phyloP scores from a whole-genome alignment of 345 rosid genomes.

The Jatropha curcas region DNA sequence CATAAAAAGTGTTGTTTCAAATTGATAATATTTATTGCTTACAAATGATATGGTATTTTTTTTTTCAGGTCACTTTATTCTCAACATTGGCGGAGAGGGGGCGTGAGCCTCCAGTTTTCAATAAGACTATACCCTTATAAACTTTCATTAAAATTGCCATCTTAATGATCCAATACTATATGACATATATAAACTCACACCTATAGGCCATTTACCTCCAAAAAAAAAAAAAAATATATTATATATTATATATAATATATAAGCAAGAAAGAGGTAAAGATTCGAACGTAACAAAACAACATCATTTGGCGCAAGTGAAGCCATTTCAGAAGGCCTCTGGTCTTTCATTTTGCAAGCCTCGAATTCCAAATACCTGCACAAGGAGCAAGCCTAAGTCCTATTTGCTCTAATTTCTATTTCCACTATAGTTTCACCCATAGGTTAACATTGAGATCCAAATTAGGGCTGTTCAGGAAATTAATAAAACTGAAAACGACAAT shows the following conservation, averaged over 20 bases:
- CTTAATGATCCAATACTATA: not conserved
- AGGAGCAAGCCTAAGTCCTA: slow-evolving; percentile 9
- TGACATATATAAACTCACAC: not conserved
- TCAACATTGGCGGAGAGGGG: too few relatives aligned
- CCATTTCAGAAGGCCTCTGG: slow-evolving; percentile 76
- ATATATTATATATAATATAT: too few relatives aligned
- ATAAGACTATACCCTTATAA: too few relatives aligned
- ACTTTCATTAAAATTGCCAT: not conserved
- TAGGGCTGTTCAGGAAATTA: not conserved
- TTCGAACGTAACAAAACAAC: slow-evolving; percentile 65
- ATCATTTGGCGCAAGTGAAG: slow-evolving; percentile 58
- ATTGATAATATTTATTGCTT: too few relatives aligned
- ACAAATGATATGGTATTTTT: too few relatives aligned
- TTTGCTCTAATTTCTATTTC: not conserved
- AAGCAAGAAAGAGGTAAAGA: not conserved
- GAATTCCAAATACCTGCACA: slow-evolving; percentile 91
- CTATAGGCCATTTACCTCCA: too few relatives aligned
- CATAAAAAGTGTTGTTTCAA: too few relatives aligned
- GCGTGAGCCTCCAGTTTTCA: too few relatives aligned
- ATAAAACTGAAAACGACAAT: not conserved
- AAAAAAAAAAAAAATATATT: too few relatives aligned
- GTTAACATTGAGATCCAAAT: not conserved
- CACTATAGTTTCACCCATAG: not conserved
- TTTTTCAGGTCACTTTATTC: too few relatives aligned
- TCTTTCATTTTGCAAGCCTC: slow-evolving; percentile 84